A percentile compares a stretch with the other conserved stretches of the same genome.
Evolutionary conservation across 2,329 filamentous ascomycete genomes (phyloP).

Genomic region (Scedosporium boydii): DNA sequence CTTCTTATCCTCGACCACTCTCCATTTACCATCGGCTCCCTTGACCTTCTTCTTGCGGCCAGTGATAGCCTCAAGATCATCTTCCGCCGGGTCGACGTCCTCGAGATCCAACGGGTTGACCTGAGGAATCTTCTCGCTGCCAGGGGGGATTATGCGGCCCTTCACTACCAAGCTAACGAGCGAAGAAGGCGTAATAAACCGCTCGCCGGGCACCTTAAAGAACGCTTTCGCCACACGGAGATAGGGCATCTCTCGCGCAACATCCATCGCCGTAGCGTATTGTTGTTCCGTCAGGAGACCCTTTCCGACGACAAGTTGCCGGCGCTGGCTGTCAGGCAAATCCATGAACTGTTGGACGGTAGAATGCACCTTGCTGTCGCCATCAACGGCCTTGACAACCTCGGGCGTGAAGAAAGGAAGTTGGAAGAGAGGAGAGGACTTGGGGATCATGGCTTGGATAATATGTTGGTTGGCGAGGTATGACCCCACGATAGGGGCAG

Average conservation of each 20-base stretch:
- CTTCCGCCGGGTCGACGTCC: constrained; percentile 87
- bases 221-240: constrained; percentile 85
- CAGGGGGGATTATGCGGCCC: constrained; percentile 85
- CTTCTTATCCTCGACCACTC: constrained; percentile 49
- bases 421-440: constrained; percentile 80
- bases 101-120: constrained; percentile 74
- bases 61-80: constrained; percentile 76
- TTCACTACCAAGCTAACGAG: constrained; percentile 93
- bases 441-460: constrained; percentile 80
- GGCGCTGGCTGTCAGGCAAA: constrained; percentile 64
- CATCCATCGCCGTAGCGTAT: constrained; percentile 63
- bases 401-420: constrained; percentile 74
- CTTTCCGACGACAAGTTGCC: constrained; percentile 59
- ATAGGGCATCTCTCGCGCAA: constrained; percentile 76
- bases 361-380: constrained; percentile 64
- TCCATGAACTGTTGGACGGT: constrained; percentile 85
- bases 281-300: constrained; percentile 64
- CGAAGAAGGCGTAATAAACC: constrained; percentile 82
- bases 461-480: constrained; percentile 78
- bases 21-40: constrained; percentile 46
- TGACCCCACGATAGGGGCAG: constrained; percentile 69
- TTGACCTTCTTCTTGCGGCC: constrained; percentile 63
- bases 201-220: constrained; percentile 97
- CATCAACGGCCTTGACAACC: constrained; percentile 59
- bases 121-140: constrained; percentile 62